phyloP scores from a whole-genome alignment of 2,329 filamentous ascomycete species.

The Akanthomyces muscarius region DNA sequence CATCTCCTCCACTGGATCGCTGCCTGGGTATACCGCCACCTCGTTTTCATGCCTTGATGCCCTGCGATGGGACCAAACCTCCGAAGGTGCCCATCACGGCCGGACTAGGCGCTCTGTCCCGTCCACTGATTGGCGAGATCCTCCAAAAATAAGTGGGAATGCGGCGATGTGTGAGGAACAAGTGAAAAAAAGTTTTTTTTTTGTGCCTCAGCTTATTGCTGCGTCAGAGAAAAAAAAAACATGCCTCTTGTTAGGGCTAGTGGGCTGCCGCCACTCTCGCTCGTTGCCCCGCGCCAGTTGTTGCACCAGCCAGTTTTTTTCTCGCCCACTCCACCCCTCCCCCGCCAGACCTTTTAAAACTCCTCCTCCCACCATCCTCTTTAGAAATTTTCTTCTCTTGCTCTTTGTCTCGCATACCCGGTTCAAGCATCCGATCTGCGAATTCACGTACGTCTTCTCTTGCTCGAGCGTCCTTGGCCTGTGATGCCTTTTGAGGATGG shows the following conservation, averaged over 20 bases:
- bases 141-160: constrained; percentile 7
- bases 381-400: constrained; percentile 34
- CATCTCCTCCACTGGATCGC: not conserved
- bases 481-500: not conserved
- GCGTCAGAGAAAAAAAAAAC: not conserved
- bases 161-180: not conserved
- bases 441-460: constrained; percentile 32
- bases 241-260: constrained; percentile 14
- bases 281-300: constrained; percentile 34
- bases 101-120: not conserved
- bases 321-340: constrained; percentile 28
- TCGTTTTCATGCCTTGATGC: constrained; percentile 11
- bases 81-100: not conserved
- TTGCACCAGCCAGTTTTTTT: constrained; percentile 22
- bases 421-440: constrained; percentile 43
- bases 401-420: constrained; percentile 43
- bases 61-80: constrained; percentile 9
- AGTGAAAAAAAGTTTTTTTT: constrained; percentile 7
- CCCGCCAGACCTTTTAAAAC: constrained; percentile 34
- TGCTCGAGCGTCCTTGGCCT: not conserved
- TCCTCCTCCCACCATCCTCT: constrained; percentile 35
- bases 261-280: constrained; percentile 4
- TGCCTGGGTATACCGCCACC: not conserved
- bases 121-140: not conserved
- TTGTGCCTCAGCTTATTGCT: constrained; percentile 7